Percentiles rank a stretch among this genome's conserved stretches.
Conservation (phyloP, 768 basidiomycete genomes). For the Mycena haematopus region DNA sequence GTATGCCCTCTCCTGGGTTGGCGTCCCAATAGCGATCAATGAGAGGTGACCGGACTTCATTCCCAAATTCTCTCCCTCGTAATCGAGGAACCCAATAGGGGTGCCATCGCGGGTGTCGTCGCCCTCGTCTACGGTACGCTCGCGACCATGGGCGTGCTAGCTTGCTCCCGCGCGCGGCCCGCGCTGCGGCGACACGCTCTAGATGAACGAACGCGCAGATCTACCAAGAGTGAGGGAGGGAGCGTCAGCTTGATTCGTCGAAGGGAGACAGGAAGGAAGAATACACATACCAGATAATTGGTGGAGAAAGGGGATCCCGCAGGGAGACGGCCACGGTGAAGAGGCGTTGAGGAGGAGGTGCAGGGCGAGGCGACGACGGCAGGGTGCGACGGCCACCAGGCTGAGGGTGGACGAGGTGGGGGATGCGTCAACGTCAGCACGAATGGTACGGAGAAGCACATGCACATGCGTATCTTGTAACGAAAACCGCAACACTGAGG, state of each 20-base stretch:
- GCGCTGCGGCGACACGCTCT: slow-evolving; percentile 3
- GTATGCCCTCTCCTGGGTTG: too few relatives aligned
- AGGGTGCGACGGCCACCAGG: background rate
- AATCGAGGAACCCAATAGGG: too few relatives aligned
- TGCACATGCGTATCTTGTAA: background rate
- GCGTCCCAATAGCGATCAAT: too few relatives aligned
- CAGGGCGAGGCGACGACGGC: background rate
- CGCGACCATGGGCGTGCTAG: too few relatives aligned
- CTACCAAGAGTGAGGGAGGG: background rate
- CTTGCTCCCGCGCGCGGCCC: slow-evolving; percentile 2
- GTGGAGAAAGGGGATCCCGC: background rate
- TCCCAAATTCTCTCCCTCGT: too few relatives aligned
- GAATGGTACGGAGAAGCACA: background rate
- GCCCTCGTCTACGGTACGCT: background rate
- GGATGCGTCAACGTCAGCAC: background rate
- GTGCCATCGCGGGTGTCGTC: background rate
- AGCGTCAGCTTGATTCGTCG: slow-evolving; percentile 4
- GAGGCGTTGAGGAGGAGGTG: background rate
- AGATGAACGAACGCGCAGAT: slow-evolving; percentile 1
- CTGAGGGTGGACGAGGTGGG: too few relatives aligned
- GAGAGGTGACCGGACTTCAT: too few relatives aligned
- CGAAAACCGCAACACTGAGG: background rate
- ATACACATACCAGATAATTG: background rate
- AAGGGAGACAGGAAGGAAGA: slow-evolving; percentile 1
- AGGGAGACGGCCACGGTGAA: slow-evolving; percentile 7